phyloP scores from a whole-genome alignment of 2,329 filamentous ascomycete genomes.

The Zymoseptoria ardabiliae region DNA sequence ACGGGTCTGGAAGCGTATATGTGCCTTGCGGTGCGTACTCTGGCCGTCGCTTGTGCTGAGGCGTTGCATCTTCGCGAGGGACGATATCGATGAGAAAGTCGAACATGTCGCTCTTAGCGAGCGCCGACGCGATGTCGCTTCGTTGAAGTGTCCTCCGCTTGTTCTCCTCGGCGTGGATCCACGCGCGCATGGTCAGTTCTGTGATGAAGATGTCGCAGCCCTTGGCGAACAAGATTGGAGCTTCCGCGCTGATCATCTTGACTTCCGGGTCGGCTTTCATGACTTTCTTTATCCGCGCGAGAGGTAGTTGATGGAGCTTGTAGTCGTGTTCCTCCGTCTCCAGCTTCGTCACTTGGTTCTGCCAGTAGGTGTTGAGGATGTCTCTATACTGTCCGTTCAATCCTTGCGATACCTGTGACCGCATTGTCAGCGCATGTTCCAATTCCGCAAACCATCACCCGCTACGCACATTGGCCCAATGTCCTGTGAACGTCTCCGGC shows the following conservation, averaged over 20 bases:
- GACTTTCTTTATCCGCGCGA: constrained; percentile 99
- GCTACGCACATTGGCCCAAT: constrained; percentile 80
- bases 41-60: constrained; percentile 65
- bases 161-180: constrained; percentile 99
- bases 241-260: constrained; percentile 99
- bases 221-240: constrained; percentile 95
- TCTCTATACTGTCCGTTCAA: constrained; percentile 89
- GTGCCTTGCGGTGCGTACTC: constrained; percentile 34
- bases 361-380: constrained; percentile 98
- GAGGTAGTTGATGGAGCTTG: constrained; percentile 91
- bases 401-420: constrained; percentile 78
- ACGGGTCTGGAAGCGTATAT: constrained; percentile 46
- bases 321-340: constrained; percentile 96
- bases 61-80: constrained; percentile 83
- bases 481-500: constrained; percentile 82
- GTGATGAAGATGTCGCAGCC: constrained; percentile 96
- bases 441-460: constrained; percentile 5
- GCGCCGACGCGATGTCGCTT: constrained; percentile 89
- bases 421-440: constrained; percentile 5
- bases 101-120: constrained; percentile 99
- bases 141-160: constrained; percentile 92
- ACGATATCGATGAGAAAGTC: constrained; percentile 99
- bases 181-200: constrained; percentile 96
- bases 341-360: constrained; percentile 92
- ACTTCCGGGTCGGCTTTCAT: constrained; percentile 99